Base-by-base conservation (phyloP, 768 basidiomycete species). In the Imleria badia region DNA sequence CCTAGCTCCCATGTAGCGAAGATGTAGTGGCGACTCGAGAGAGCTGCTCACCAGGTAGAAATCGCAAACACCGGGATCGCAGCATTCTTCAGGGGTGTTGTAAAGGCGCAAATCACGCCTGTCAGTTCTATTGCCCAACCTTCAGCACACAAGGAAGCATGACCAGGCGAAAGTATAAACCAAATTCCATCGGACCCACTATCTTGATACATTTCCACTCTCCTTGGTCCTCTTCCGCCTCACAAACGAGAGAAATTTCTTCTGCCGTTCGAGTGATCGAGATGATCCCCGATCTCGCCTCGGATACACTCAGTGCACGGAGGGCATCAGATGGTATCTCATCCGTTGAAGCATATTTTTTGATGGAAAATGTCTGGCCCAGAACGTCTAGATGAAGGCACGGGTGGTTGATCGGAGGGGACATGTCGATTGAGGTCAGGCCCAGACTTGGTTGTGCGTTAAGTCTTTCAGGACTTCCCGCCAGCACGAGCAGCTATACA, bases 121-220 rank as follows among this genome's bases (percentile, higher is more conserved):
- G 80, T 82, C 60, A 87, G 63, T 51, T 70, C 84, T 86, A 54
- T 51, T 35, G 45, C 29, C 29, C 49, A 22, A 45, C n/a, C n/a
- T n/a, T 58, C 42, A 54, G 39, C 31, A 45, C 44, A 22, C 22
- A 22, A 45, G 7, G 31, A 20, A 15, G 31, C 20, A n/a, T 39
- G 5, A 43, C 20, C 1, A 52, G 49, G 30, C 20, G 13, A 52
- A 26, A 22, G 44, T 51, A 54, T 60, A 53, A 45, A 83, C 85
- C 76, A 57, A 86, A 85, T 58, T 84, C 81, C 83, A 87, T 83
- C 3, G 84, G 84, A 4, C 85, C 86, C 34, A 72, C 75, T 38
- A 88, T 82, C 66, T 81, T 82, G 55, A 87, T 81, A 62, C 81
- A 81, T 60, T 68, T 75, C 84, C 84, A 85, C 1, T 73, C 72